Conservation (phyloP, 2,329 filamentous ascomycete genomes). For the Alternaria viburni region DNA sequence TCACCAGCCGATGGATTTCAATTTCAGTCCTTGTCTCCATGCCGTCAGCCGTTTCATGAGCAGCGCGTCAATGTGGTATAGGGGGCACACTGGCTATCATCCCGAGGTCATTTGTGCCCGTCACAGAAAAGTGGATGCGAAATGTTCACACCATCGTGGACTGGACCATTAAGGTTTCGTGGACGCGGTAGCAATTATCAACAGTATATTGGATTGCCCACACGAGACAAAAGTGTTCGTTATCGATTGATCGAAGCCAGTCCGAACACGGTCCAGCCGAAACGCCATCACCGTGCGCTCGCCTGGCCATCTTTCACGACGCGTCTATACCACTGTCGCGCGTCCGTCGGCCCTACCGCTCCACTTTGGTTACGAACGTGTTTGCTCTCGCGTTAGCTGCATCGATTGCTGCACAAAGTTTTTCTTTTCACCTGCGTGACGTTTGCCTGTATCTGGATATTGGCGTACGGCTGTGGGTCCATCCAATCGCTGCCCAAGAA, state of each 20-base stretch:
- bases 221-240: background rate
- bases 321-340: constrained; percentile 40
- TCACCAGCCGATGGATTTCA: constrained; percentile 20
- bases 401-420: constrained; percentile 32
- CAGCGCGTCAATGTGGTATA: constrained; percentile 5
- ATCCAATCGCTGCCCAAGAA: background rate
- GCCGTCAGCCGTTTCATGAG: constrained; percentile 13
- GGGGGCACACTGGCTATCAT: background rate
- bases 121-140: background rate
- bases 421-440: constrained; percentile 39
- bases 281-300: constrained; percentile 30
- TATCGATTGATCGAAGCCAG: constrained; percentile 7
- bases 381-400: constrained; percentile 18
- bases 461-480: constrained; percentile 5
- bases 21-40: constrained; percentile 7
- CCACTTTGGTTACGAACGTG: constrained; percentile 23
- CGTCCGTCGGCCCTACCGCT: constrained; percentile 25
- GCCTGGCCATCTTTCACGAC: constrained; percentile 31
- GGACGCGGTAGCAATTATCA: background rate
- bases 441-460: constrained; percentile 15
- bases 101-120: background rate
- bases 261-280: constrained; percentile 22
- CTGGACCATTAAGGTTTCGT: background rate
- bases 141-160: background rate
- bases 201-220: background rate